Conservation (phyloP, 768 basidiomycete genomes). For the Pisolithus sp. region DNA sequence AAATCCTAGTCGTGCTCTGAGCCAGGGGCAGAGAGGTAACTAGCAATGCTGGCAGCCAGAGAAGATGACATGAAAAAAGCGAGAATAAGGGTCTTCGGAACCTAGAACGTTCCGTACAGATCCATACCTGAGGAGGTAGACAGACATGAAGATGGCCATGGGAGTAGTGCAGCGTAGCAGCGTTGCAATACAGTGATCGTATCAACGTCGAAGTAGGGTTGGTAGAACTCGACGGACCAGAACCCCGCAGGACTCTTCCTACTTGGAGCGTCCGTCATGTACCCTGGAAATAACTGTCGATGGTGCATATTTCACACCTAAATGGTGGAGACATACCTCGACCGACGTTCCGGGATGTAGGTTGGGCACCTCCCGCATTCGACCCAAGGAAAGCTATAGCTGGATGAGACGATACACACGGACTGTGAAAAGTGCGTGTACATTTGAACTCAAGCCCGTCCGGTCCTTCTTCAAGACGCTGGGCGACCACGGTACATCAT, state of each 20-base stretch:
- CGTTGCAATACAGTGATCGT: slow-evolving; percentile 69
- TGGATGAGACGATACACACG: neutral
- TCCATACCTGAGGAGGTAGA: slow-evolving; percentile 54
- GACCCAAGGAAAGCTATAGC: slow-evolving; percentile 52
- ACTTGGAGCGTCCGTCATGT: slow-evolving; percentile 48
- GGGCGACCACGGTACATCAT: slow-evolving; percentile 2
- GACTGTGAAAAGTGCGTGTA: slow-evolving; percentile 23
- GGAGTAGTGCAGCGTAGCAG: slow-evolving; percentile 74
- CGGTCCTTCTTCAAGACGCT: slow-evolving; percentile 61
- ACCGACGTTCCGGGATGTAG: slow-evolving; percentile 35
- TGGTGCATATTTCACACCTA: neutral
- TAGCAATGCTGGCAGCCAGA: slow-evolving; percentile 78
- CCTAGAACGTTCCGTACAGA: slow-evolving; percentile 95
- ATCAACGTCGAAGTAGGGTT: slow-evolving; percentile 84
- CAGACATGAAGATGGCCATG: slow-evolving; percentile 58
- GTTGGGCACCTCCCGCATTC: slow-evolving; percentile 26
- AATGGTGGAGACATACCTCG: slow-evolving; percentile 34
- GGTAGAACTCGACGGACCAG: slow-evolving; percentile 84
- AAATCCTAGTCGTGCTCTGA: slow-evolving; percentile 76
- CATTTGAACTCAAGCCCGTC: slow-evolving; percentile 72
- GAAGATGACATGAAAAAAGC: slow-evolving; percentile 90
- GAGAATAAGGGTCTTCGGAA: slow-evolving; percentile 90
- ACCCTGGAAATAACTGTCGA: slow-evolving; percentile 38
- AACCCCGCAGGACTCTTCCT: slow-evolving; percentile 49
- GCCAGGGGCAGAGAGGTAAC: slow-evolving; percentile 67